Evolutionary conservation across 805 yeast genomes (phyloP).

Genomic region (Sungouiozyma ichnusensis): DNA sequence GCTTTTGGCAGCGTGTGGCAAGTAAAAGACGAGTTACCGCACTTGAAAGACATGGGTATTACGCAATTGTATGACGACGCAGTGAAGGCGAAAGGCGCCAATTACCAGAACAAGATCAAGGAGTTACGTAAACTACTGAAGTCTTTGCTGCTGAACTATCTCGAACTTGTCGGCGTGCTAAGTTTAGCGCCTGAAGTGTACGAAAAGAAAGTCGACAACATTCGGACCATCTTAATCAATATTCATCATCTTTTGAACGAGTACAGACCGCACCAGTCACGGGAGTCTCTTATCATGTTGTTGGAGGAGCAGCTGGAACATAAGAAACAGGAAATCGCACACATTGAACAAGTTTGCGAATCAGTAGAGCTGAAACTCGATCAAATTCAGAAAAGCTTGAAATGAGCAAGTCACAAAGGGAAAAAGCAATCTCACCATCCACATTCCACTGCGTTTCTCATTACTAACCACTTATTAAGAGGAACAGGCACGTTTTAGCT

Average conservation of each 20-base stretch:
- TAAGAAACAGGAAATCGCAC: slow-evolving; percentile 44
- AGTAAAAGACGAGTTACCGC: slow-evolving; percentile 59
- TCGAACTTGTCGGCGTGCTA: slow-evolving; percentile 73
- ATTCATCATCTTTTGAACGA: slow-evolving; percentile 87
- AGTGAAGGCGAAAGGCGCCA: slow-evolving; percentile 16
- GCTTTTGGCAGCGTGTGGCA: slow-evolving; percentile 92
- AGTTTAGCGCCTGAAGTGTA: slow-evolving; percentile 60
- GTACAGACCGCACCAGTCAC: slow-evolving; percentile 89
- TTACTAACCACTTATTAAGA: not conserved
- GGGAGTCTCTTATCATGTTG: slow-evolving; percentile 75
- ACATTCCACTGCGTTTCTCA: no score
- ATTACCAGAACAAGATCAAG: slow-evolving; percentile 42
- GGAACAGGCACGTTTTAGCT: no score
- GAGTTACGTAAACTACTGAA: slow-evolving; percentile 74
- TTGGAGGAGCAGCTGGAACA: slow-evolving; percentile 60
- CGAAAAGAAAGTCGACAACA: slow-evolving; percentile 59
- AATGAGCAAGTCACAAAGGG: no score
- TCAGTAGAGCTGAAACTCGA: slow-evolving; percentile 32
- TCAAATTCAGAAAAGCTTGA: slow-evolving; percentile 11
- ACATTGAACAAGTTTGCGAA: slow-evolving; percentile 32
- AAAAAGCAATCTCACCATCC: no score
- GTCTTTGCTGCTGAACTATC: slow-evolving; percentile 66
- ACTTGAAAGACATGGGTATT: slow-evolving; percentile 67
- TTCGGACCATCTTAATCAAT: slow-evolving; percentile 72
- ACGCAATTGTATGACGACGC: slow-evolving; percentile 49